Evolutionary conservation across 1,284 basidiomycete species (phyloP).

Genomic region (Wolfiporia cocos): DNA sequence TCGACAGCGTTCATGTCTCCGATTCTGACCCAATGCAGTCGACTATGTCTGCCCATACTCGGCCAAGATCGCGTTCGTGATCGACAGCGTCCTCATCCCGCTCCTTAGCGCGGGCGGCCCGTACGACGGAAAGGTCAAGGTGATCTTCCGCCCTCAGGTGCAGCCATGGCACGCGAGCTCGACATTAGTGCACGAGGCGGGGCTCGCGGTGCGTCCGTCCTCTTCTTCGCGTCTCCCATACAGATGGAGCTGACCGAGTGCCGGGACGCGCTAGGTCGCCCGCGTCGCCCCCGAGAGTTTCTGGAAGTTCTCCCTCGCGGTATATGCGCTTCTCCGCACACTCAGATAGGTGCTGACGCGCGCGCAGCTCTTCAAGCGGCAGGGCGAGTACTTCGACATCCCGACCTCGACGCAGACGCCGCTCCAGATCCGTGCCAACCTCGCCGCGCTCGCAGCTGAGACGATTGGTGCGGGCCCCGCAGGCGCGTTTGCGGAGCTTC

Average conservation of each 20-base stretch:
- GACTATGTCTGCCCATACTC: conserved; percentile 90
- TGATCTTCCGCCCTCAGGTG: conserved; percentile 77
- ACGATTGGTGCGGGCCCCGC: conserved; percentile 43
- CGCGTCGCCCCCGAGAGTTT: conserved; percentile 69
- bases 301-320: conserved; percentile 70
- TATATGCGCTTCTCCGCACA: conserved; percentile 21
- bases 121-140: conserved; percentile 75
- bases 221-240: not conserved
- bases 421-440: conserved; percentile 69
- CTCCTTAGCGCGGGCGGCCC: conserved; percentile 53
- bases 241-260: not conserved
- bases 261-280: conserved; percentile 37
- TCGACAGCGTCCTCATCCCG: conserved; percentile 58
- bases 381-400: conserved; percentile 76
- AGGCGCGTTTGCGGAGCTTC: conserved; percentile 52
- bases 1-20: too few relatives aligned
- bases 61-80: conserved; percentile 54
- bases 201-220: conserved; percentile 56
- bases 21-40: conserved; percentile 40
- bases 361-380: conserved; percentile 76
- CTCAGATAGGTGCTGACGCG: too few relatives aligned
- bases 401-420: conserved; percentile 67
- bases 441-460: conserved; percentile 51
- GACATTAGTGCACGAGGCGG: conserved; percentile 77
- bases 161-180: conserved; percentile 81